Evolutionary conservation across 768 basidiomycete species (phyloP).

Genomic region (Boletus tylopilopsis): DNA sequence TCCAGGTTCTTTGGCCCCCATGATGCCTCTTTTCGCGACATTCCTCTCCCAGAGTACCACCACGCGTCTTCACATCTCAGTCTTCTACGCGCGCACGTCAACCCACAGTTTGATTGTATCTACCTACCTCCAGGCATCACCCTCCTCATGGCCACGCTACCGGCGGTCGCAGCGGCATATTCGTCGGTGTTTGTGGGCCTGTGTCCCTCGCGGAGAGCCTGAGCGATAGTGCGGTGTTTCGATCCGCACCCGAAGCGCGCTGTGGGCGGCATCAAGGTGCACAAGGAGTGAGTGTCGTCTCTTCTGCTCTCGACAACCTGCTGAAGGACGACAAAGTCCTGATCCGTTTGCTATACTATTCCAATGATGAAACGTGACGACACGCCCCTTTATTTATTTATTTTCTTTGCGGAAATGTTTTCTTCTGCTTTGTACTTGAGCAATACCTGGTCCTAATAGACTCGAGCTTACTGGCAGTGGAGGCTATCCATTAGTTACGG

Average conservation of each 20-base stretch:
- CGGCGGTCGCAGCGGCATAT: slow-evolving; percentile 33
- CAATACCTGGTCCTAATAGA: too few relatives aligned
- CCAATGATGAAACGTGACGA: too few relatives aligned
- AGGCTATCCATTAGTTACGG: too few relatives aligned
- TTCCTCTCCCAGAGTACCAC: slow-evolving; percentile 43
- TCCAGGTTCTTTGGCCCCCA: slow-evolving; percentile 42
- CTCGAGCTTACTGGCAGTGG: too few relatives aligned
- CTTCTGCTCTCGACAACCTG: slow-evolving; percentile 4
- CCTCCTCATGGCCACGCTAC: slow-evolving; percentile 39
- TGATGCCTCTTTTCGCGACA: slow-evolving; percentile 45
- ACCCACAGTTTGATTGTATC: slow-evolving; percentile 16
- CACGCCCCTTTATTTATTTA: too few relatives aligned
- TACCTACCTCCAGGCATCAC: slow-evolving; percentile 40
- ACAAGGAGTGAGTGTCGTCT: slow-evolving; percentile 35
- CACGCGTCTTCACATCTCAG: slow-evolving; percentile 45
- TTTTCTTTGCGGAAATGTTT: too few relatives aligned
- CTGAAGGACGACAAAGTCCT: too few relatives aligned
- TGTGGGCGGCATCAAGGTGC: slow-evolving; percentile 38
- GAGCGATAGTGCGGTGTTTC: slow-evolving; percentile 31
- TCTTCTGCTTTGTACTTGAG: too few relatives aligned
- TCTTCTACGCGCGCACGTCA: slow-evolving; percentile 54
- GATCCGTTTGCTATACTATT: too few relatives aligned
- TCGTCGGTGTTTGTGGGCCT: slow-evolving; percentile 44
- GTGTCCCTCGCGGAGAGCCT: slow-evolving; percentile 31
- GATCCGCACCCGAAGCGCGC: slow-evolving; percentile 22